Percentiles rank a stretch among this genome's conserved stretches.
phyloP scores from a whole-genome alignment of 2,329 filamentous ascomycete species.

The Acrocalymma vagum region DNA sequence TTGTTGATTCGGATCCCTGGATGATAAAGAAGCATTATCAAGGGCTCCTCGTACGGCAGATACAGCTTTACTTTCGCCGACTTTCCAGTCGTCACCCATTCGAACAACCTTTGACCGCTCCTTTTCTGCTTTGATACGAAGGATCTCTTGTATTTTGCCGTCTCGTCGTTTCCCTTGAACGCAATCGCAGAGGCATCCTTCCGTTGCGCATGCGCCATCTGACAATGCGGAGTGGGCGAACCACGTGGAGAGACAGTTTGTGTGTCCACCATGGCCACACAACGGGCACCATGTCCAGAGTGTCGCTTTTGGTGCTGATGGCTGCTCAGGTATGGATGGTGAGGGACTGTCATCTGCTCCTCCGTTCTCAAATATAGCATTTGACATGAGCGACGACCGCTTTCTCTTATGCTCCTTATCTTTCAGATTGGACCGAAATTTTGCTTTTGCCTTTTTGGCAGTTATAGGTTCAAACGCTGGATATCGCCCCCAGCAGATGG shows the following conservation, averaged over 20 bases:
- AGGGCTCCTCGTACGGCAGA: conserved; percentile 46
- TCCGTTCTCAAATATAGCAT: conserved; percentile 10
- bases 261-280: conserved; percentile 69
- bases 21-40: conserved; percentile 17
- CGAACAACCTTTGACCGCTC: conserved; percentile 44
- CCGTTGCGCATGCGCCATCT: conserved; percentile 65
- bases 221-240: conserved; percentile 55
- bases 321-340: conserved; percentile 30
- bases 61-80: conserved; percentile 54
- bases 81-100: conserved; percentile 52
- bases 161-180: conserved; percentile 55
- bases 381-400: conserved; percentile 33
- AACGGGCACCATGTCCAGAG: conserved; percentile 67
- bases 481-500: conserved; percentile 54
- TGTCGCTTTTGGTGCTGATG: conserved; percentile 34
- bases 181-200: conserved; percentile 69
- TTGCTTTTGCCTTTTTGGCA: conserved; percentile 36
- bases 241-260: conserved; percentile 66
- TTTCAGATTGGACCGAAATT: conserved; percentile 26
- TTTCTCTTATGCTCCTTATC: conserved; percentile 34
- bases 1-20: conserved; percentile 22
- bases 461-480: conserved; percentile 49
- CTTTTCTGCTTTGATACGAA: conserved; percentile 41
- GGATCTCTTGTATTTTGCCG: conserved; percentile 38
- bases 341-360: conserved; percentile 25